Percentiles rank a stretch among this genome's conserved stretches.
Conservation (phyloP, 1,284 basidiomycete genomes). For the Amylostereum areolatum region DNA sequence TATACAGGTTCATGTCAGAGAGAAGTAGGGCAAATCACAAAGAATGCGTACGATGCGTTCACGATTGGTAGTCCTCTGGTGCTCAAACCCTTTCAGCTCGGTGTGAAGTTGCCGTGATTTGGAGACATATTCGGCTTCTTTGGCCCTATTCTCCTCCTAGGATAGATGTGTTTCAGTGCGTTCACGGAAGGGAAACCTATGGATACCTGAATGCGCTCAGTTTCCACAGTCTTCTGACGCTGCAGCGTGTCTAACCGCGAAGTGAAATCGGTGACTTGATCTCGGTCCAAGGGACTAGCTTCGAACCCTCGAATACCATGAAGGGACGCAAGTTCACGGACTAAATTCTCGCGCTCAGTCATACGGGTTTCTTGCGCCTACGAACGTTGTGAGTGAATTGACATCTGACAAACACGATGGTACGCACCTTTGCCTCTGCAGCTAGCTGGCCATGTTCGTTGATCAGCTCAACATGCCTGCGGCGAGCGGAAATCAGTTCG, state of each 20-base stretch:
- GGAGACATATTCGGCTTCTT: constrained; percentile 54
- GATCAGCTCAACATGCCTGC: constrained; percentile 50
- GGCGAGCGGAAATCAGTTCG: constrained; percentile 45
- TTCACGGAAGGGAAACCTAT: background rate
- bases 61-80: constrained; percentile 44
- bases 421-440: constrained; percentile 57
- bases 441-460: constrained; percentile 55
- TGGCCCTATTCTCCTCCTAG: constrained; percentile 45
- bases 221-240: constrained; percentile 46
- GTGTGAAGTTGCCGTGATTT: constrained; percentile 47
- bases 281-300: constrained; percentile 55
- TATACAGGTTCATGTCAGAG: background rate
- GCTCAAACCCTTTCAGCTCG: constrained; percentile 46
- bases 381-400: background rate
- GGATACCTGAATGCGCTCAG: constrained; percentile 57
- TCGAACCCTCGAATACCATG: constrained; percentile 75
- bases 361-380: constrained; percentile 78
- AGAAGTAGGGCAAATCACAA: background rate
- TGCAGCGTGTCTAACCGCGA: constrained; percentile 53
- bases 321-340: constrained; percentile 65
- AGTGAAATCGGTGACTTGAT: constrained; percentile 68
- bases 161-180: constrained; percentile 1
- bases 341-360: constrained; percentile 65
- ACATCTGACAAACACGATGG: constrained; percentile 1
- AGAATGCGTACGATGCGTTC: constrained; percentile 54